These are phyloP conservation scores for Aspergillus indologenus DNA, from an alignment of 495 filamentous ascomycete species.

Conservation along the genomic window DNA sequence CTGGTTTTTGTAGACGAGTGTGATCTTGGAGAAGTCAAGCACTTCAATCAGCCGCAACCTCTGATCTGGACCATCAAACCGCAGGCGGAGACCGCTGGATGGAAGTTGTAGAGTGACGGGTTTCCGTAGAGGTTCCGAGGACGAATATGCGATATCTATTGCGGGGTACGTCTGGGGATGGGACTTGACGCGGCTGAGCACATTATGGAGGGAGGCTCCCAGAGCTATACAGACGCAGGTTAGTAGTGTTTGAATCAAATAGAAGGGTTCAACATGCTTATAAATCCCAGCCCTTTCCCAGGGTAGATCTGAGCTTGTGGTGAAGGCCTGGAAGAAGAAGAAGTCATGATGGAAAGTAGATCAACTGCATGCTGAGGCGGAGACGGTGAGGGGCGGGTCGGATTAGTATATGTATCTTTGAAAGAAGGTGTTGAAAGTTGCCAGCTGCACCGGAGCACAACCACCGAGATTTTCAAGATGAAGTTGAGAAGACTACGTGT, in stretches of 20 bases:
- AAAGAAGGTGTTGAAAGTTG: not conserved
- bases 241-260: conserved; percentile 19
- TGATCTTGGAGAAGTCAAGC: conserved; percentile 82
- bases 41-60: conserved; percentile 87
- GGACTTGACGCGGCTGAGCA: conserved; percentile 79
- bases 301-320: conserved; percentile 68
- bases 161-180: conserved; percentile 77
- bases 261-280: conserved; percentile 52
- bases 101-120: conserved; percentile 73
- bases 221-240: conserved; percentile 55
- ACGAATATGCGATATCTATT: conserved; percentile 76
- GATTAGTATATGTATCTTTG: conserved; percentile 4
- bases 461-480: not conserved
- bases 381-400: conserved; percentile 12
- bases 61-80: conserved; percentile 93
- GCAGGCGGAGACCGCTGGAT: conserved; percentile 80
- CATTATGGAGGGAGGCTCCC: conserved; percentile 85
- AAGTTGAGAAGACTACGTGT: too few relatives aligned
- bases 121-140: conserved; percentile 62
- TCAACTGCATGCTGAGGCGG: conserved; percentile 16
- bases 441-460: not conserved
- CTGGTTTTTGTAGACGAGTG: conserved; percentile 77
- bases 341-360: conserved; percentile 43
- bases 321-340: conserved; percentile 32
- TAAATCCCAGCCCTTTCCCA: conserved; percentile 71